Base-by-base conservation (phyloP, 129 eudicot species). In the Dittrichia graveolens region DNA sequence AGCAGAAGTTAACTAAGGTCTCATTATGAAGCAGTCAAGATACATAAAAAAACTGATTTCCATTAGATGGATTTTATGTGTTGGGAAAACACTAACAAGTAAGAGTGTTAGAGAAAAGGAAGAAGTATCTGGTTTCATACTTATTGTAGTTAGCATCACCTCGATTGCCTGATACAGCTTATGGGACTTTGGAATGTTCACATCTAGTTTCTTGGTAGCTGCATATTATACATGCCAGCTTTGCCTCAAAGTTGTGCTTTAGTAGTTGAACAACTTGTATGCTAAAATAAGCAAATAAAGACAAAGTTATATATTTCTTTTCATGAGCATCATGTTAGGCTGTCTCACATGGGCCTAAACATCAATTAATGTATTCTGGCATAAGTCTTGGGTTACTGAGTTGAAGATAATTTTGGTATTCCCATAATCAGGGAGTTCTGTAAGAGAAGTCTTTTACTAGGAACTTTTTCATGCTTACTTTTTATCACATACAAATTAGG, bases 141-240 rank as follows among this genome's bases (percentile, higher is more conserved):
- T 62, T 62, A 48, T 62, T 62, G 9, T 34, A 14, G 6, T 60
- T 3, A 38, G 18, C 42, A 61, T 61, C 43, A 4, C 19, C 12
- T 61, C 8, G 38, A 38, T 35, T 38, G 42, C 35, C 3, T 24
- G 31, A 61, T 38, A 61, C 65, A 61, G 46, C 44, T 13, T 11
- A 38, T 5, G 19, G 19, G 6, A 19, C 6, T 40, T 47, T 62
- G 46, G 47, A 62, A 38, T 62, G 48, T 39, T 40, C 40, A 60
- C 65, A 35, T 60, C 9, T 47, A 61, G 49, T 62, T 62, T 40
- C 67, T 14, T 40, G 67, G 67, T 62, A 61, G 49, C 67, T 24
- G 31, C 31, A 24, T 24, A 24, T 24, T 24, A 24, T 24, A 24
- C 31, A 24, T 24, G 31, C 31, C 31, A 24, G 31, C 31, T 24